A percentile compares a stretch with the other conserved stretches of the same genome.
Evolutionary conservation across 371 early-diverging fungal genomes (phyloP).

Genomic region (Actinomucor elegans): DNA sequence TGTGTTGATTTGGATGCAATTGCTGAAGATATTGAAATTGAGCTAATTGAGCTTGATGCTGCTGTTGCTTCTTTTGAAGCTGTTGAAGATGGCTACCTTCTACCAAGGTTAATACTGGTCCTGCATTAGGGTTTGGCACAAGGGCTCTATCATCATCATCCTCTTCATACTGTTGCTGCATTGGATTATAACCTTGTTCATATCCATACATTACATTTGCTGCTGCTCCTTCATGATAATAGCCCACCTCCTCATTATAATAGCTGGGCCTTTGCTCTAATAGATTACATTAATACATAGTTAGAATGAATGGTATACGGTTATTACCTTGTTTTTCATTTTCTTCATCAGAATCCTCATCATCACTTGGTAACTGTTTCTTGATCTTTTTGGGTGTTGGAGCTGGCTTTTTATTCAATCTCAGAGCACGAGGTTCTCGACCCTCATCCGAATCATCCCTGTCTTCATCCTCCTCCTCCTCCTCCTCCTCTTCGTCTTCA

Average conservation of each 20-base stretch:
- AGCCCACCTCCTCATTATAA: no score
- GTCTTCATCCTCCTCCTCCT: background rate
- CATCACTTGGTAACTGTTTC: conserved; percentile 36
- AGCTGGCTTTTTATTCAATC: background rate
- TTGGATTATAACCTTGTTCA: background rate
- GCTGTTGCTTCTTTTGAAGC: conserved; percentile 24
- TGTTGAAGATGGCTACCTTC: conserved; percentile 24
- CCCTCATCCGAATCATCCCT: background rate
- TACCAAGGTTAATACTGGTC: conserved; percentile 3
- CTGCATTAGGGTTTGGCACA: conserved; percentile 4
- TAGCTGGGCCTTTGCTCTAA: no score
- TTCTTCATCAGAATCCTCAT: conserved; percentile 25
- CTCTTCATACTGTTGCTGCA: background rate
- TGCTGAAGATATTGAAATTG: conserved; percentile 4
- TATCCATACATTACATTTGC: background rate
- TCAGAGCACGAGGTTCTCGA: background rate
- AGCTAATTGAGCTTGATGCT: conserved; percentile 11
- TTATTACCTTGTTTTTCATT: no score
- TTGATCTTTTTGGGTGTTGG: no score
- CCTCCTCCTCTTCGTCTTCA: conserved; percentile 33
- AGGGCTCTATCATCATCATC: conserved; percentile 14
- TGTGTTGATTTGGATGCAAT: conserved; percentile 18
- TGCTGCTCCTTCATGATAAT: no score
- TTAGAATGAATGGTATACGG: no score
- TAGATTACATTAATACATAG: no score